Conservation (phyloP, 495 filamentous ascomycete genomes). For the Xylaria flabelliformis region DNA sequence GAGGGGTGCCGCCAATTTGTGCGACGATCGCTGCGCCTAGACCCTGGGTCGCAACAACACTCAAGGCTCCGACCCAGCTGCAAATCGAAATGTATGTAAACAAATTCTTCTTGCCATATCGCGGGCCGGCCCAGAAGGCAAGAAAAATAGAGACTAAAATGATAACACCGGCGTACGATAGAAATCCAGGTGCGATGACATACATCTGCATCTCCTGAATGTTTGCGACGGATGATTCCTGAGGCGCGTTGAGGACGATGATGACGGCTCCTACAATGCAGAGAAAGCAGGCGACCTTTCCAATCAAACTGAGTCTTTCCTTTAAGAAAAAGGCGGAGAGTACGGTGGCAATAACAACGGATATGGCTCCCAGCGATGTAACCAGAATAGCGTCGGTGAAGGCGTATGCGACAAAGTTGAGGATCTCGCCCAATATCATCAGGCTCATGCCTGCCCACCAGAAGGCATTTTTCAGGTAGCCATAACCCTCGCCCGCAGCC, state of each 20-base stretch:
- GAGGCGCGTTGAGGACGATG: constrained; percentile 92
- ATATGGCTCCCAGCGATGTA: constrained; percentile 91
- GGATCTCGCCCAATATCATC: constrained; percentile 96
- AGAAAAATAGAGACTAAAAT: constrained; percentile 73
- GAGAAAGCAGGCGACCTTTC: constrained; percentile 93
- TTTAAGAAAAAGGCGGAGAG: constrained; percentile 96
- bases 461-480: constrained; percentile 92
- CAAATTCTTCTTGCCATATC: constrained; percentile 96
- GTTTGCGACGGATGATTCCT: constrained; percentile 79
- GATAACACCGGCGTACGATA: constrained; percentile 84
- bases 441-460: constrained; percentile 98
- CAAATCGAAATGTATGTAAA: constrained; percentile 96
- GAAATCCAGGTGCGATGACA: constrained; percentile 85
- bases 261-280: constrained; percentile 94
- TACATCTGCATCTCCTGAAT: constrained; percentile 94
- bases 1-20: constrained; percentile 75
- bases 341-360: constrained; percentile 91
- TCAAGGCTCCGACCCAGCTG: constrained; percentile 91
- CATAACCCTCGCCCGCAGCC: constrained; percentile 95
- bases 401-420: constrained; percentile 97
- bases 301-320: constrained; percentile 92
- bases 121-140: constrained; percentile 83
- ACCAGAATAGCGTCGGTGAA: constrained; percentile 98
- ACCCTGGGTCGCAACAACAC: constrained; percentile 94
- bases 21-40: constrained; percentile 90